Evolutionary conservation across 169 alveolate genomes (phyloP).

Genomic region (Eimeria maxima): DNA sequence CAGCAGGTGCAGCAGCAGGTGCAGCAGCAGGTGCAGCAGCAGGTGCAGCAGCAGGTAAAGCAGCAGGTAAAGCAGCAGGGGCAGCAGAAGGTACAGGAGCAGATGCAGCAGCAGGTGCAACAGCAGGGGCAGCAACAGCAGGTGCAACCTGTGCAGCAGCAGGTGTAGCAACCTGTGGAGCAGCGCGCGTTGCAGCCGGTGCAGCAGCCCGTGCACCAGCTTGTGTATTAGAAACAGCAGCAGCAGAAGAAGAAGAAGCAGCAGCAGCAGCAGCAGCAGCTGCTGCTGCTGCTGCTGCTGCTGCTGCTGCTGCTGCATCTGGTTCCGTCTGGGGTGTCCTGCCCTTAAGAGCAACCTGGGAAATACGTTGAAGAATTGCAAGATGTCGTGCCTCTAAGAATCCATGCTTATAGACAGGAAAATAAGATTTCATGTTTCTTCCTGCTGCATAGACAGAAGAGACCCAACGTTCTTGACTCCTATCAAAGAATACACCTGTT

Average conservation of each 20-base stretch:
- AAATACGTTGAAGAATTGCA: conserved; percentile 65
- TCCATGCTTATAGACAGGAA: conserved; percentile 78
- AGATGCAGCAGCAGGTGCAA: neutral
- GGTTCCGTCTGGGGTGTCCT: neutral
- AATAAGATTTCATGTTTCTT: conserved; percentile 57
- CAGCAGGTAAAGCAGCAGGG: neutral
- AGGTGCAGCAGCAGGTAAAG: neutral
- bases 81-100: neutral
- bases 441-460: conserved; percentile 66
- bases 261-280: conserved; percentile 15
- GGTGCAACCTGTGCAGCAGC: neutral
- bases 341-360: conserved; percentile 39
- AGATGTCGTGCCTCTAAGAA: conserved; percentile 50
- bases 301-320: neutral
- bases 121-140: neutral
- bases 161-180: neutral
- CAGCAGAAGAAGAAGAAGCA: neutral
- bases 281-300: conserved; percentile 29
- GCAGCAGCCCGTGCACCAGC: neutral
- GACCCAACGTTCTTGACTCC: conserved; percentile 80
- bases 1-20: neutral
- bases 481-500: conserved; percentile 77
- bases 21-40: neutral
- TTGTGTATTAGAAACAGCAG: neutral
- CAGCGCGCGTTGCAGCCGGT: neutral